Base-by-base conservation (phyloP, 805 yeast genomes). In the Lipomyces orientalis region DNA sequence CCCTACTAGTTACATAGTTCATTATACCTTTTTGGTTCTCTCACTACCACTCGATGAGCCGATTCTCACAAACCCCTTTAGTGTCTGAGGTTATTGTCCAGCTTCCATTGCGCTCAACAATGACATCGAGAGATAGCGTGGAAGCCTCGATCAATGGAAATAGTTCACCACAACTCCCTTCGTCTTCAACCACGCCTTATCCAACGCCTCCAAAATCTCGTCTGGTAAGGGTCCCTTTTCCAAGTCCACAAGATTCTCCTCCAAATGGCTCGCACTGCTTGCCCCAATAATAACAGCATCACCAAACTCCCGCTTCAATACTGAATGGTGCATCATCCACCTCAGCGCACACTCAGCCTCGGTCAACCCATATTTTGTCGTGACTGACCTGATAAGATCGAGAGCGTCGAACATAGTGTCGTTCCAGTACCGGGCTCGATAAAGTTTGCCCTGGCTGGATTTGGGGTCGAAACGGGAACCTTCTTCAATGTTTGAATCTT, bases 201-300 rank as follows among this genome's bases (percentile, higher is more conserved):
- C 74, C 19, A 74, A 65, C 54, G 72, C 69, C 43, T 62, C 55
- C 22, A 63, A 74, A 9, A 67, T 60, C 19, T 63, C 70, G 7
- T 66, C 64, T 19, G 68, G 67, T 60, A 74, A 49, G 6, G 75
- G 74, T 10, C 76, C 76, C 35, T 71, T 72, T n/a, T 64, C 57
- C n/a, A 74, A 51, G 12, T 51, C 54, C 16, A 19, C 54, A 51
- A 51, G 54, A n/a, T 51, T 51, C 54, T 51, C 54, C 54, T 51
- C 54, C 31, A 51, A 9, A 19, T 51, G 31, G 6, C n/a, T 51
- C 31, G 54, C n/a, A 51, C 54, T 51, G 54, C 54, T 51, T 51
- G 54, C 54, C 16, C 54, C 54, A 51, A 51, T 51, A 14, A 51
- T 51, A 51, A 51, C 54, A 6, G 54, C 54, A 14, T 51, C 54